A percentile compares a stretch with the other conserved stretches of the same genome.
Conservation (phyloP, 306 rosid genomes). For the Inga leiocalycina region DNA sequence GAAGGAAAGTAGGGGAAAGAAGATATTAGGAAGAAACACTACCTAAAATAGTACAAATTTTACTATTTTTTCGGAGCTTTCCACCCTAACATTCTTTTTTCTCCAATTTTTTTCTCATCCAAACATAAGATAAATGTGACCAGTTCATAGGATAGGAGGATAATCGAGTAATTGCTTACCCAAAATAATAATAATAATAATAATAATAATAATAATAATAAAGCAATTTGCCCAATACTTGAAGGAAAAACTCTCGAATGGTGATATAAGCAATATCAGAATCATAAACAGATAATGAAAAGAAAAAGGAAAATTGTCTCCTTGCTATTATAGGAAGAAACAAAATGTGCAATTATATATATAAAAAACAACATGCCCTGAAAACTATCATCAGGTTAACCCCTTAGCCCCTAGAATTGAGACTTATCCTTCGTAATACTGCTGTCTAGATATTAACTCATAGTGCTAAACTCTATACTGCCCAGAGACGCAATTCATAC, state of each 20-base stretch:
- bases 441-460: conserved; percentile 38
- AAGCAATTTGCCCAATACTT: not conserved
- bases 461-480: conserved; percentile 33
- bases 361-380: conserved; percentile 22
- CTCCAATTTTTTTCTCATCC: no score
- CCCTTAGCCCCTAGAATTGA: conserved; percentile 37
- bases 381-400: conserved; percentile 34
- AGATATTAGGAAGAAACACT: no score
- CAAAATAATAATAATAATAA: no score
- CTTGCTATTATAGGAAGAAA: conserved; percentile 23
- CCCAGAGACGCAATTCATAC: conserved; percentile 28
- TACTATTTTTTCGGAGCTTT: no score
- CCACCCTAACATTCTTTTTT: no score
- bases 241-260: not conserved
- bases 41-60: no score
- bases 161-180: not conserved
- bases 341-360: conserved; percentile 31
- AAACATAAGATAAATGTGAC: no score
- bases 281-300: not conserved
- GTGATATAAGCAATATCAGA: not conserved
- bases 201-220: no score
- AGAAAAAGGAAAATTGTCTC: not conserved
- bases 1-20: no score
- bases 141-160: no score
- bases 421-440: conserved; percentile 37